Conservation (phyloP, 2,329 filamentous ascomycete species). For the Aspergillus pseudoterreus region DNA sequence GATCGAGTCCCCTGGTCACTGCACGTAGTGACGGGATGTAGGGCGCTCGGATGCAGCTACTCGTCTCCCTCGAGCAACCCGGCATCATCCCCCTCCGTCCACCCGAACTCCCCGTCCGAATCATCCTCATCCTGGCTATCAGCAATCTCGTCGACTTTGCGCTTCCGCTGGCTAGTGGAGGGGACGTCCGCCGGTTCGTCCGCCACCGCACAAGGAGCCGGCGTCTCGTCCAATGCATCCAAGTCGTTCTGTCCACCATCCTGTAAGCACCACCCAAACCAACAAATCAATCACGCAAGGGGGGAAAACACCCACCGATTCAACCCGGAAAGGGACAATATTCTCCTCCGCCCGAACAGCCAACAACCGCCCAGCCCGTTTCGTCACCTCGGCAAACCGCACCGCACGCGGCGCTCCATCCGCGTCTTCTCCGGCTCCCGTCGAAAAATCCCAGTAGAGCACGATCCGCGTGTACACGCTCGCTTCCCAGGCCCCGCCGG, state of each 20-base stretch:
- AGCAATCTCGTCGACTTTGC: conserved; percentile 42
- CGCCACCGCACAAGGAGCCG: conserved; percentile 1
- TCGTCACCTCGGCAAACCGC: conserved; percentile 63
- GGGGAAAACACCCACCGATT: conserved; percentile 24
- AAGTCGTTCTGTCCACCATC: conserved; percentile 11
- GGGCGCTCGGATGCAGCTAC: background rate
- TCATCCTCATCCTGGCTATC: conserved; percentile 44
- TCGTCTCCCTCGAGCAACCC: conserved; percentile 7
- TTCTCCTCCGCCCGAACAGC: conserved; percentile 24
- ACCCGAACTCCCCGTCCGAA: conserved; percentile 30
- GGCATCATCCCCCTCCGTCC: conserved; percentile 20
- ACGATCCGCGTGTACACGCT: conserved; percentile 70
- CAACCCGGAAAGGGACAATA: conserved; percentile 40
- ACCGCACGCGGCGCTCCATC: conserved; percentile 45
- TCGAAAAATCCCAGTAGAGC: conserved; percentile 72
- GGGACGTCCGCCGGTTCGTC: conserved; percentile 8
- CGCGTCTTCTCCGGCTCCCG: conserved; percentile 25
- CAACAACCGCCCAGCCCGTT: conserved; percentile 53
- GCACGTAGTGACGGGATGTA: background rate
- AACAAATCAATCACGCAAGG: background rate
- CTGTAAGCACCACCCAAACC: no score
- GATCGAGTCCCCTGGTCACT: background rate
- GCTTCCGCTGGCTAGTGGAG: conserved; percentile 30
- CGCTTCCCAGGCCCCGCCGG: conserved; percentile 74
- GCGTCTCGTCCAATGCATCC: conserved; percentile 8